Evolutionary conservation across 2,329 filamentous ascomycete species (phyloP).

Genomic region (Calonectria pauciramosa): DNA sequence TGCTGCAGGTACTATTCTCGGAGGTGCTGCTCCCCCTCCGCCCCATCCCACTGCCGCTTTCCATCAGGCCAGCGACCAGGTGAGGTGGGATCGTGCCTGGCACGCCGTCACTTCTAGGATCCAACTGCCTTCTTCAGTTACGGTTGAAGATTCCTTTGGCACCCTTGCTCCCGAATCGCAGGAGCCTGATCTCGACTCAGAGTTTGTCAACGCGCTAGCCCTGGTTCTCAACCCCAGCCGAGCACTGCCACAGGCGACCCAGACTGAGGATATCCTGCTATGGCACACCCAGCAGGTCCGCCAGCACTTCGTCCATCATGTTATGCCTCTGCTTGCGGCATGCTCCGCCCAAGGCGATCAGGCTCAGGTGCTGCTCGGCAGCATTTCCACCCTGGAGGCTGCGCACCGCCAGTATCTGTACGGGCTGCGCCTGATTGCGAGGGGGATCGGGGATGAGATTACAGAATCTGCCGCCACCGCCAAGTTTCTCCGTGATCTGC

Average conservation of each 20-base stretch:
- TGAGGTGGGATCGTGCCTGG: constrained; percentile 73
- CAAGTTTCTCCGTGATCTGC: constrained; percentile 72
- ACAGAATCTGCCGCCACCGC: constrained; percentile 54
- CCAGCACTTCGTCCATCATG: constrained; percentile 71
- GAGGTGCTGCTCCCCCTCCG: constrained; percentile 32
- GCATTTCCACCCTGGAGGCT: constrained; percentile 70
- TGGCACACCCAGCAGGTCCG: constrained; percentile 75
- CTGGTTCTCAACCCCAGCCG: constrained; percentile 64
- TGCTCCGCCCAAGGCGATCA: constrained; percentile 59
- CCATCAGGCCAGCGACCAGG: constrained; percentile 61
- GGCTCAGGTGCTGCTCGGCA: constrained; percentile 63
- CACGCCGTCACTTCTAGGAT: constrained; percentile 71
- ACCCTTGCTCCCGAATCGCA: constrained; percentile 59
- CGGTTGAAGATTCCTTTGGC: constrained; percentile 68
- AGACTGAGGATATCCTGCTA: constrained; percentile 68
- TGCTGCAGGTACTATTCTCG: constrained; percentile 28
- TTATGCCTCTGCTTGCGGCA: constrained; percentile 67
- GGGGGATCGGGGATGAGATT: constrained; percentile 58
- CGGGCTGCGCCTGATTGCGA: constrained; percentile 65
- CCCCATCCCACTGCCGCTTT: constrained; percentile 38
- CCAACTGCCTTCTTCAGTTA: constrained; percentile 67
- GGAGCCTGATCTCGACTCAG: constrained; percentile 57
- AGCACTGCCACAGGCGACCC: constrained; percentile 62
- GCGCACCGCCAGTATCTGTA: constrained; percentile 70
- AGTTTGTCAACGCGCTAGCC: constrained; percentile 67